Evolutionary conservation across 176 grass and related monocot genomes (phyloP), one percentile per base, ranked within the genome.

Genomic region (Calamus simplicifolius): DNA sequence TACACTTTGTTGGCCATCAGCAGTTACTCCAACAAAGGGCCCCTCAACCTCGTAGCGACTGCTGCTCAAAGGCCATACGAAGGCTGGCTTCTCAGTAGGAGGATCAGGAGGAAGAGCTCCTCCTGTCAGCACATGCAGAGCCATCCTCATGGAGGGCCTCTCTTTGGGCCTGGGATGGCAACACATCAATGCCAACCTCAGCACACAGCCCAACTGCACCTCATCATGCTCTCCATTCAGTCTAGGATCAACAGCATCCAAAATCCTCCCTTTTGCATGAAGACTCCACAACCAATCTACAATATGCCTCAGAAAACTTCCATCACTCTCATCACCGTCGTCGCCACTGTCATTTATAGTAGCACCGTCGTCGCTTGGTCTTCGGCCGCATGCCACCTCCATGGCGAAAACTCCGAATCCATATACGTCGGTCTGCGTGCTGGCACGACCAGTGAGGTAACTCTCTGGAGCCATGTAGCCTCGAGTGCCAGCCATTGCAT

Each of bases 401-500:
- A 81, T 27, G 56, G 48, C 73, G 70, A 86, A 81, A 12, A 23
- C 21, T 23, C 21, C 21, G 1, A 23, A 23, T 23, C 21, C 67
- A 70, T 59, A 87, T 52, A 63, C 79, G 56, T 87, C 84, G 3
- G 79, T 87, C 66, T 59, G 70, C 31, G 81, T 70, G 64, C 75
- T 79, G 50, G 79, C 84, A 13, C 74, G 79, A 13, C 75, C 84
- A 7, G 79, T 87, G 79, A 87, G 82, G 79, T 82, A 87, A 70
- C 70, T 58, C 70, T 87, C 84, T 51, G 73, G 28, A 21, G 84
- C 84, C 70, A 87, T 87, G 64, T 87, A 87, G 0, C 79, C 23
- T 0, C 78, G 65, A 1, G 84, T 81, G 8, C 84, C 84, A 0
- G 79, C 84, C 16, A 87, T 66, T 1, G 52, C 67, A 16, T 48